Evolutionary conservation across 176 grass and related monocot genomes (phyloP).

Genomic region (Ensete ventricosum): DNA sequence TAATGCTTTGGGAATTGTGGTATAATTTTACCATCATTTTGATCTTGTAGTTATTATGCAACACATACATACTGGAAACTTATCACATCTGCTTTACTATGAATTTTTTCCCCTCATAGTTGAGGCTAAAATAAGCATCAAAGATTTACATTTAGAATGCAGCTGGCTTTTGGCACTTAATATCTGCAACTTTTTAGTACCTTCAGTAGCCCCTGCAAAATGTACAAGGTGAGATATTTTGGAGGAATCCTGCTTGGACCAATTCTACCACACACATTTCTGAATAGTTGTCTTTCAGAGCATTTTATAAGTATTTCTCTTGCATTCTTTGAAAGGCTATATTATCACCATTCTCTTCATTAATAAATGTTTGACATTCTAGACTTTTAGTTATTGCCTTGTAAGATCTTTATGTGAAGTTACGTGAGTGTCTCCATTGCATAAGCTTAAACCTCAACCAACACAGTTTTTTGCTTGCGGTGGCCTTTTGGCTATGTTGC

Average conservation of each 20-base stretch:
- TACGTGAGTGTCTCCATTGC: too few species aligned
- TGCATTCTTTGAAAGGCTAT: neutral
- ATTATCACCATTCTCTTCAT: neutral
- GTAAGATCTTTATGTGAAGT: neutral
- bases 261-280: neutral
- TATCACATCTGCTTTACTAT: neutral
- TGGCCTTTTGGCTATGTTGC: too few species aligned
- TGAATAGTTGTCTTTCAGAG: neutral
- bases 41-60: conserved; percentile 14
- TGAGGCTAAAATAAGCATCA: neutral
- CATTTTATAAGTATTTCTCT: neutral
- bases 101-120: neutral
- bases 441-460: too few species aligned
- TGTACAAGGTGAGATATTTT: neutral
- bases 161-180: neutral
- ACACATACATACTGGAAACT: neutral
- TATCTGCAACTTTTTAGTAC: neutral
- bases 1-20: conserved; percentile 67
- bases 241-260: neutral
- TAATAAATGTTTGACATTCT: neutral
- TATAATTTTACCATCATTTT: conserved; percentile 38
- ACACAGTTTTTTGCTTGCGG: too few species aligned
- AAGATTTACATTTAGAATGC: conserved; percentile 3
- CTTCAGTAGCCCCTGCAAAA: neutral
- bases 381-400: neutral